A percentile compares a stretch with the other conserved stretches of the same genome.
Conservation (phyloP, 164 flowering plant species). For the Piper betle region DNA sequence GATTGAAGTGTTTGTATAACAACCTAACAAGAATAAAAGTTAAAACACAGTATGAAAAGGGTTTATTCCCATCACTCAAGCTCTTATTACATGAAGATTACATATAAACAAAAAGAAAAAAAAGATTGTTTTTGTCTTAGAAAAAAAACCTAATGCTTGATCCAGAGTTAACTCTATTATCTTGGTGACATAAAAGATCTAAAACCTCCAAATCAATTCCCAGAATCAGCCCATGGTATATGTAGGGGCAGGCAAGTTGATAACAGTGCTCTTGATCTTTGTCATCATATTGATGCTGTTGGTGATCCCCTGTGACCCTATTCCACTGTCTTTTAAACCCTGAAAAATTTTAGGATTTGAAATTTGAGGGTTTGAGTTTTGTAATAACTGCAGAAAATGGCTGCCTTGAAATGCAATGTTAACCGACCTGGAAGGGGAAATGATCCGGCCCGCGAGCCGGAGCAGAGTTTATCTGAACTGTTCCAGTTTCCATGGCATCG, state of each 20-base stretch:
- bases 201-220: too few species aligned
- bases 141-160: too few species aligned
- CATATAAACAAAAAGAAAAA: too few species aligned
- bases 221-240: conserved; percentile 71
- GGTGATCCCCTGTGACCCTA: conserved; percentile 94
- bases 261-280: conserved; percentile 83
- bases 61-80: too few species aligned
- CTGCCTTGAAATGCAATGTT: background rate
- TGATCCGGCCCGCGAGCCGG: conserved; percentile 99
- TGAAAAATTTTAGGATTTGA: conserved; percentile 12
- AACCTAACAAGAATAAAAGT: too few species aligned
- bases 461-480: conserved; percentile 95
- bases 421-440: conserved; percentile 88
- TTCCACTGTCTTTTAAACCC: conserved; percentile 96
- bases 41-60: too few species aligned
- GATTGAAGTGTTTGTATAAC: too few species aligned
- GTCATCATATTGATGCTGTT: conserved; percentile 97
- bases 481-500: conserved; percentile 97
- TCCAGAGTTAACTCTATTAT: too few species aligned
- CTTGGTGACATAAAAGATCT: too few species aligned
- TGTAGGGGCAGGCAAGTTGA: conserved; percentile 82
- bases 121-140: too few species aligned
- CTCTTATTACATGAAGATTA: too few species aligned
- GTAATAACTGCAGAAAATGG: background rate
- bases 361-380: too few species aligned